Evolutionary conservation across 371 early-diverging fungal genomes (phyloP).

Genomic region (Mortierella sp.): DNA sequence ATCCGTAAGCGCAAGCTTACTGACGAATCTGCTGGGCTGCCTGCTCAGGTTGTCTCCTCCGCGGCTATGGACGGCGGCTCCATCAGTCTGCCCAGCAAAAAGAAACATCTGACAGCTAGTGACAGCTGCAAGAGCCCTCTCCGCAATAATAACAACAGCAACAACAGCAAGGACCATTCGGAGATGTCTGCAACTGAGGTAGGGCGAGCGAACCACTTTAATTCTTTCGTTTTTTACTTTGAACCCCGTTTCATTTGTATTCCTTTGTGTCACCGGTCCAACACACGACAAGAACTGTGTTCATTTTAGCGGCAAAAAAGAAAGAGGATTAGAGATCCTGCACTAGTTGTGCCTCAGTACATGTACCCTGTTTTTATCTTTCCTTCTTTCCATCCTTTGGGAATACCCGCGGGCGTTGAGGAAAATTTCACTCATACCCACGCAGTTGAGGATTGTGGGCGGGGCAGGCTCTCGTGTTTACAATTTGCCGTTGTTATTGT

Average conservation of each 20-base stretch:
- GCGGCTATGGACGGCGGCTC: conserved; percentile 3
- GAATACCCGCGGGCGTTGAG: not conserved
- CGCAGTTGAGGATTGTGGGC: not conserved
- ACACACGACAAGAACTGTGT: too few species aligned
- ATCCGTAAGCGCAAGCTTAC: conserved; percentile 57
- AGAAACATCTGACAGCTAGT: conserved; percentile 13
- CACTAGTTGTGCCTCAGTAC: too few species aligned
- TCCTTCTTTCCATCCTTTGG: not conserved
- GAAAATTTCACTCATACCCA: not conserved
- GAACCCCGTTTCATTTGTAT: too few species aligned
- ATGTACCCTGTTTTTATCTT: too few species aligned
- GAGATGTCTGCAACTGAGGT: conserved; percentile 31
- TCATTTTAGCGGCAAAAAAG: too few species aligned
- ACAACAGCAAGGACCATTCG: conserved; percentile 16
- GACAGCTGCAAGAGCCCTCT: conserved; percentile 8
- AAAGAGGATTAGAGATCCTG: too few species aligned
- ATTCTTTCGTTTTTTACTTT: not conserved
- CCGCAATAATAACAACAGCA: conserved; percentile 13
- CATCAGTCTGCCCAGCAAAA: conserved; percentile 20
- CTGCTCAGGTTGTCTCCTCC: conserved; percentile 20
- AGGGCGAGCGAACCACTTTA: conserved; percentile 1
- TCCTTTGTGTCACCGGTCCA: too few species aligned
- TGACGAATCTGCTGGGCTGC: conserved; percentile 41
- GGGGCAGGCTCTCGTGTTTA: conserved; percentile 3
- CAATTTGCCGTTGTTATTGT: not conserved